These are phyloP conservation scores for Neohortaea acidophila DNA, from an alignment of 495 filamentous ascomycete species.

Conservation along the genomic window DNA sequence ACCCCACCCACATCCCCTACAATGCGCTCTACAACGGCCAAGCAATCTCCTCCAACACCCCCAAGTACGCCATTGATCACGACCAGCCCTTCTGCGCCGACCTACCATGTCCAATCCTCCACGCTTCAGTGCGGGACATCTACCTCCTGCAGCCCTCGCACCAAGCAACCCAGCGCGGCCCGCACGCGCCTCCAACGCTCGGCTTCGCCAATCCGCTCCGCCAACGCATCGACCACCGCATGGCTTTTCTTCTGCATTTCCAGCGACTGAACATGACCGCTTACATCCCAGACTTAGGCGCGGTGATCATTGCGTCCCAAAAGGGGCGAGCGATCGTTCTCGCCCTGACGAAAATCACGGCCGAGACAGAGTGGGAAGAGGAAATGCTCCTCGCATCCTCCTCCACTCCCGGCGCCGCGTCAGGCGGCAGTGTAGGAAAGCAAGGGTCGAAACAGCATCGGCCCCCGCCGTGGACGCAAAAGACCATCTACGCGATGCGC, in stretches of 20 bases:
- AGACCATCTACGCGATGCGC: conserved; percentile 34
- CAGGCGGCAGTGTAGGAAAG: conserved; percentile 17
- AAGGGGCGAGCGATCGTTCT: conserved; percentile 62
- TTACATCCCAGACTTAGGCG: conserved; percentile 60
- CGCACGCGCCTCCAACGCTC: conserved; percentile 9
- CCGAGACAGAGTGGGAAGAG: no score
- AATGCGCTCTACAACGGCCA: conserved; percentile 4
- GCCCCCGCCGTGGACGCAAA: no score
- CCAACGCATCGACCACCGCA: conserved; percentile 26
- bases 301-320: conserved; percentile 59
- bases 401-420: background rate
- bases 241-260: conserved; percentile 24
- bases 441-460: conserved; percentile 21
- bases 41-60: conserved; percentile 9
- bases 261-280: conserved; percentile 65
- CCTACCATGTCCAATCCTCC: conserved; percentile 18
- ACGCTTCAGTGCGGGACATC: conserved; percentile 19
- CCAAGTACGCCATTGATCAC: conserved; percentile 11
- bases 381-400: background rate
- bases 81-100: conserved; percentile 6
- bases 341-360: conserved; percentile 39
- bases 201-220: conserved; percentile 29
- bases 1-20: conserved; percentile 14
- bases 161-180: background rate
- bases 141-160: conserved; percentile 21